These are phyloP conservation scores for Tulasnella sp. DNA, from an alignment of 768 basidiomycete species.

Conservation along the genomic window DNA sequence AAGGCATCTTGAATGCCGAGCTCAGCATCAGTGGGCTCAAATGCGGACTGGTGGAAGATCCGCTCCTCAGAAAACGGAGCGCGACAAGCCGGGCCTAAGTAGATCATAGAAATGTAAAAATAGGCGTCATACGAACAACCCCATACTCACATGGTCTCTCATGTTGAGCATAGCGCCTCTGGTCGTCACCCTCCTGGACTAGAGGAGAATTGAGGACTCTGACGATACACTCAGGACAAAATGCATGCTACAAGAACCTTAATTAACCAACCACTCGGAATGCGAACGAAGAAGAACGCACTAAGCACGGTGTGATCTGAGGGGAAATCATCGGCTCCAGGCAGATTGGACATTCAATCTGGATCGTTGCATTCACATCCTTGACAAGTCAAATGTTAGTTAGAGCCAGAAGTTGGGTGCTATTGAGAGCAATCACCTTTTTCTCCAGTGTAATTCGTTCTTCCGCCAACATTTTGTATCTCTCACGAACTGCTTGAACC, in stretches of 20 bases:
- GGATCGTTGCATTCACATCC: conserved; percentile 35
- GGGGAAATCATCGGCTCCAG: conserved; percentile 43
- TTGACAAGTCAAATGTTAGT: conserved; percentile 19
- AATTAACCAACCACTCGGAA: conserved; percentile 41
- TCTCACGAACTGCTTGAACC: conserved; percentile 22
- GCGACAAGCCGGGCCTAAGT: conserved; percentile 54
- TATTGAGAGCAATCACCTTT: conserved; percentile 30
- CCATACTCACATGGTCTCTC: conserved; percentile 44
- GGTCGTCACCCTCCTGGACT: conserved; percentile 29
- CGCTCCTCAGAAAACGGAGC: conserved; percentile 33
- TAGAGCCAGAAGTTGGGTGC: not conserved
- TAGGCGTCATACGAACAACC: not conserved
- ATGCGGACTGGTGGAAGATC: conserved; percentile 44
- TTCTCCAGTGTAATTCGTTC: conserved; percentile 42
- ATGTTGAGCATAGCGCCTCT: conserved; percentile 28
- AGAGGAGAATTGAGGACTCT: conserved; percentile 34
- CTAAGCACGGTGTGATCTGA: conserved; percentile 41
- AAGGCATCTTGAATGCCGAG: conserved; percentile 21
- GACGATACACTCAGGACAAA: conserved; percentile 22
- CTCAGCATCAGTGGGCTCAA: conserved; percentile 51
- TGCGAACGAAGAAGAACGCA: conserved; percentile 42
- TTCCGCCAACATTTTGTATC: conserved; percentile 32
- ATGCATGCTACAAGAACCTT: not conserved
- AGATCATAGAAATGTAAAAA: not conserved
- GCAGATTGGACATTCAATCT: conserved; percentile 53